Percentiles rank a stretch among this genome's conserved stretches.
phyloP scores from a whole-genome alignment of 2,329 filamentous ascomycete genomes.

The Stagonosporopsis cucurbitacearum region DNA sequence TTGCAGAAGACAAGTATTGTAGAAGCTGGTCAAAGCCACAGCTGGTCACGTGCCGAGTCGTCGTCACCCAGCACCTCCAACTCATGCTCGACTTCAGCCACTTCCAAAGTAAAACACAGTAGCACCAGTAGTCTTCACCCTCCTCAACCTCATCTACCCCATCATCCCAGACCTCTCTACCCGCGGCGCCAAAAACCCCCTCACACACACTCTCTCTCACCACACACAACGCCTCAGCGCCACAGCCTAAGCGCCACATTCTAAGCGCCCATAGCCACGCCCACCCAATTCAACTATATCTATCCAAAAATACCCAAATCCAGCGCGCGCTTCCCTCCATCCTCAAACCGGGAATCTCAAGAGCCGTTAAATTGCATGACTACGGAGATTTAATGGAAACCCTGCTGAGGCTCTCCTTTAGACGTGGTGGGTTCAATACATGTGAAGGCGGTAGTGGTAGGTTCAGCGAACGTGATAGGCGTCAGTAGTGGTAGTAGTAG shows the following conservation, averaged over 20 bases:
- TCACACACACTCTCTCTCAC: too few relatives aligned
- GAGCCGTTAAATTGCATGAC: slow-evolving; percentile 40
- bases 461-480: too few relatives aligned
- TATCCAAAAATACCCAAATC: slow-evolving; percentile 44
- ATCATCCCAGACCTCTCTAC: too few relatives aligned
- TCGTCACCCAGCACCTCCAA: neutral
- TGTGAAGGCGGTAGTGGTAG: too few relatives aligned
- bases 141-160: neutral
- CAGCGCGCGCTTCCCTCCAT: slow-evolving; percentile 11
- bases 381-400: slow-evolving; percentile 29
- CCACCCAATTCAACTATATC: slow-evolving; percentile 15
- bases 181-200: too few relatives aligned
- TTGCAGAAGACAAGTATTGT: neutral
- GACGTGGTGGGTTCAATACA: slow-evolving; percentile 7
- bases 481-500: too few relatives aligned
- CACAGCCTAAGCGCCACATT: too few relatives aligned
- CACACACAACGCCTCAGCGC: neutral
- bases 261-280: neutral
- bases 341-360: slow-evolving; percentile 30
- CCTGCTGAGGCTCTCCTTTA: slow-evolving; percentile 19
- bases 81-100: neutral
- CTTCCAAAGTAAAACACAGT: neutral
- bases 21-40: neutral
- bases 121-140: neutral
- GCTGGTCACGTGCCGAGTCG: neutral